Evolutionary conservation across 306 rosid species (phyloP).

Genomic region (Acacia melanoxylon): DNA sequence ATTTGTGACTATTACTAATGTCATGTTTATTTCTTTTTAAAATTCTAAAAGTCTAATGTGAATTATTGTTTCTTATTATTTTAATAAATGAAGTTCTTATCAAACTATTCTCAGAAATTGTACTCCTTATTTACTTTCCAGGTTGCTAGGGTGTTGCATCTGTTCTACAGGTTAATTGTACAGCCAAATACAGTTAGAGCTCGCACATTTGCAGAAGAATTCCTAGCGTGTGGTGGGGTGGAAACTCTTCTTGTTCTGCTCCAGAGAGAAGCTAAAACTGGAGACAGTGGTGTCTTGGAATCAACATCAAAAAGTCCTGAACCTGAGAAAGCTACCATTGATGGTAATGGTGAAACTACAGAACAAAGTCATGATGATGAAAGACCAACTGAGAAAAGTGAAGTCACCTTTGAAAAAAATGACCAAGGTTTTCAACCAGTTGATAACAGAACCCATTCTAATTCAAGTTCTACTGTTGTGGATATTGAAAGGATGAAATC

Average conservation of each 20-base stretch:
- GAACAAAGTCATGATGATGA: conserved; percentile 48
- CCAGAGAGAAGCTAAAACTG: conserved; percentile 86
- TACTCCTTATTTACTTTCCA: conserved; percentile 44
- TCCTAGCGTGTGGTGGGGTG: conserved; percentile 82
- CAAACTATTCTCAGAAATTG: conserved; percentile 24
- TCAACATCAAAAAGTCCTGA: conserved; percentile 38
- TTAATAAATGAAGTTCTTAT: conserved; percentile 3
- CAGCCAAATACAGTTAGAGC: conserved; percentile 88
- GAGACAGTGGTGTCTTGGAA: conserved; percentile 64
- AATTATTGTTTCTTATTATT: conserved; percentile 16
- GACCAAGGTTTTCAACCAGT: conserved; percentile 52
- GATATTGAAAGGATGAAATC: conserved; percentile 52
- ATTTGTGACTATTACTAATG: conserved; percentile 4
- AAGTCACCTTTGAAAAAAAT: conserved; percentile 42
- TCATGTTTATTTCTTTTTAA: conserved; percentile 24
- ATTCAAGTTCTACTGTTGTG: conserved; percentile 44
- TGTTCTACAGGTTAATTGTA: conserved; percentile 87
- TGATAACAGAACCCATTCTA: conserved; percentile 43
- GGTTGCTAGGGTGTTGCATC: conserved; percentile 93
- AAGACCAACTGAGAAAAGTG: conserved; percentile 45
- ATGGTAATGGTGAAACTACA: conserved; percentile 38
- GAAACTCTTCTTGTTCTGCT: conserved; percentile 93
- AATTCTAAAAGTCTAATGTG: conserved; percentile 23
- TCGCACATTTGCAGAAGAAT: conserved; percentile 85
- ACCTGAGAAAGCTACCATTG: conserved; percentile 39